Evolutionary conservation across 2,329 filamentous ascomycete species (phyloP).

Genomic region (Drechslera avenae): DNA sequence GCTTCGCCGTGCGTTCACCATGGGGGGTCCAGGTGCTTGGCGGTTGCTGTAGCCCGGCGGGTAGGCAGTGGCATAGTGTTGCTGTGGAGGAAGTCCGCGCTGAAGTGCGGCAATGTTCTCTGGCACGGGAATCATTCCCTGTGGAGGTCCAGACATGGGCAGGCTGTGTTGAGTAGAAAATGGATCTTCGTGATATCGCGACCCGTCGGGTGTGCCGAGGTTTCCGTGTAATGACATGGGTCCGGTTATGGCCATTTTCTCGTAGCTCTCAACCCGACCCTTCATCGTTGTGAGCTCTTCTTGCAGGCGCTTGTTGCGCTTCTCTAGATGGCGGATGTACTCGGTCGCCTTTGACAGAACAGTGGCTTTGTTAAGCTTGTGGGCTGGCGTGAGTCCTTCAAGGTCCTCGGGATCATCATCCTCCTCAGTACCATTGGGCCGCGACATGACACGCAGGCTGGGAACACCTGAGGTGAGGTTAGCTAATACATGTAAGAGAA

Average conservation of each 20-base stretch:
- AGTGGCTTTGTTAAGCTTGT: slow-evolving; percentile 98
- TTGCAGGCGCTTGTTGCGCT: slow-evolving; percentile 78
- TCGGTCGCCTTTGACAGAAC: slow-evolving; percentile 95
- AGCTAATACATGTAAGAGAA: neutral
- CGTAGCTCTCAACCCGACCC: slow-evolving; percentile 66
- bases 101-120: slow-evolving; percentile 50
- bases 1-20: slow-evolving; percentile 51
- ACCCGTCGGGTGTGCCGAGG: slow-evolving; percentile 43
- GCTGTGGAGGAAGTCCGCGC: slow-evolving; percentile 43
- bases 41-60: slow-evolving; percentile 38
- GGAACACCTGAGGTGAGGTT: slow-evolving; percentile 62
- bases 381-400: slow-evolving; percentile 71
- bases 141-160: slow-evolving; percentile 39
- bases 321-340: slow-evolving; percentile 92
- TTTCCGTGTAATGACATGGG: slow-evolving; percentile 46
- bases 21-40: slow-evolving; percentile 34
- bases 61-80: slow-evolving; percentile 47
- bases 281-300: slow-evolving; percentile 84
- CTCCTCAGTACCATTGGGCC: slow-evolving; percentile 63
- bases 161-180: slow-evolving; percentile 37
- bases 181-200: slow-evolving; percentile 46
- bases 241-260: slow-evolving; percentile 71
- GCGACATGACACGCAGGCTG: slow-evolving; percentile 82
- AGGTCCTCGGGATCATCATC: slow-evolving; percentile 83
- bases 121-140: slow-evolving; percentile 52